Evolutionary conservation across 2,329 filamentous ascomycete genomes (phyloP), one percentile per base, ranked within the genome.

Genomic region (Ceratocystis harringtonii): DNA sequence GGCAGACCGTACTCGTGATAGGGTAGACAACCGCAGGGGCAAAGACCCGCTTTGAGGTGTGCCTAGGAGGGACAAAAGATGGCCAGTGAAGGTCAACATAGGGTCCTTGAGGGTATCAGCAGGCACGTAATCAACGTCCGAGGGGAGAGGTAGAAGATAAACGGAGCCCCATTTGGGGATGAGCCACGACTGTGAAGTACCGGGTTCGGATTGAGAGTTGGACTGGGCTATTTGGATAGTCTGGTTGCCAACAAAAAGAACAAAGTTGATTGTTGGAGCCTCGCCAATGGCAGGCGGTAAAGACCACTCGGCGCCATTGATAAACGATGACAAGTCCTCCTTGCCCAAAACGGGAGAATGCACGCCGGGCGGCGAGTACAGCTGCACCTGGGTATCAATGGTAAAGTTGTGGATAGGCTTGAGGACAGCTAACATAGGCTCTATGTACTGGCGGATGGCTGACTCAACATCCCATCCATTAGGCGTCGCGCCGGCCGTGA

Each of bases 281-380:
- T 84, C 85, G 52, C 92, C 94, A 70, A 99, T 97, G 66, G 90
- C 96, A 0, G 92, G 92, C 68, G 89, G 95, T 2, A 99, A 77
- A 0, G 94, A 94, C 94, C 94, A 99, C 76, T 99, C 94, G 1
- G 94, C 94, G 1, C 92, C 92, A 72, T 99, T 99, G 75, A 99
- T 91, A 72, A 99, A 99, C 1, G 89, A 92, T 45, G 90, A 90
- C 1, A 99, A 80, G 71, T 96, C 91, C 70, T 95, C 88, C 73
- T 90, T 92, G 71, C 83, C 85, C 44, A 99, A 77, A 0, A 87
- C 80, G 28, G 85, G 77, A 17, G 80, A 79, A 70, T 83, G 80
- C 1, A 84, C 81, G n/a, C 84, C 82, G 0, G 84, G 82, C 1
- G 79, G 77, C n/a, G 94, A 92, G 72, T 96, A 96, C 0, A 97